Conservation (phyloP, 2,329 filamentous ascomycete species). For the Gremmenia infestans region DNA sequence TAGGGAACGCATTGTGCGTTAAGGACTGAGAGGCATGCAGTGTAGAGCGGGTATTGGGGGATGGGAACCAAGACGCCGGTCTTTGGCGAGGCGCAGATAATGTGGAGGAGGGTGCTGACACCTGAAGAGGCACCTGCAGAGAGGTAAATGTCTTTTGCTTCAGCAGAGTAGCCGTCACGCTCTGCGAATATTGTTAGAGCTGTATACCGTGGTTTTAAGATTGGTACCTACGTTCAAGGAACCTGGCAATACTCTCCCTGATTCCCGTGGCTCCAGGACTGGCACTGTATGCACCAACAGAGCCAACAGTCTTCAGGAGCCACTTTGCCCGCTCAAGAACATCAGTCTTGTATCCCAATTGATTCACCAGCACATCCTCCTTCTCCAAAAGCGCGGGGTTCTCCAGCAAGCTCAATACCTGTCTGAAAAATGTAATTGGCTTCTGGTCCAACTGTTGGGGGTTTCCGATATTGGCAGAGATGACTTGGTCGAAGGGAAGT, state of each 20-base stretch:
- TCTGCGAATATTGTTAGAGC: constrained; percentile 38
- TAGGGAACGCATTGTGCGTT: constrained; percentile 88
- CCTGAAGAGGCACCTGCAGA: constrained; percentile 88
- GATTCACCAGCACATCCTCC: constrained; percentile 68
- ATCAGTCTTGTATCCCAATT: constrained; percentile 83
- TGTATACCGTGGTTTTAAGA: constrained; percentile 65
- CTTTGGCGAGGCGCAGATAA: constrained; percentile 73
- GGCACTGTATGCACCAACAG: constrained; percentile 93
- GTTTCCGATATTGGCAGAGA: constrained; percentile 98
- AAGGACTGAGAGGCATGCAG: constrained; percentile 80
- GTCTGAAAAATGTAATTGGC: constrained; percentile 97
- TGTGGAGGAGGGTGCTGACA: constrained; percentile 86
- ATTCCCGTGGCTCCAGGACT: constrained; percentile 85
- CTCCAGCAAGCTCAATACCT: constrained; percentile 89
- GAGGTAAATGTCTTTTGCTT: constrained; percentile 80
- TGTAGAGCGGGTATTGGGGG: constrained; percentile 97
- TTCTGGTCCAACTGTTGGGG: constrained; percentile 98
- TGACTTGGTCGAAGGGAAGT: constrained; percentile 84
- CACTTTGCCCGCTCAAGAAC: constrained; percentile 78
- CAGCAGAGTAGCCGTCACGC: constrained; percentile 82
- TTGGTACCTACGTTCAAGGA: constrained; percentile 71
- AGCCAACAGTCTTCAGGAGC: constrained; percentile 78
- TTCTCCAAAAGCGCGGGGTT: constrained; percentile 82
- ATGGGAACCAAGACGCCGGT: constrained; percentile 90
- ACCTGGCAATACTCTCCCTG: constrained; percentile 83